phyloP scores from a whole-genome alignment of 352 stramenopile genomes.

The Salisapilia sapeloensis region DNA sequence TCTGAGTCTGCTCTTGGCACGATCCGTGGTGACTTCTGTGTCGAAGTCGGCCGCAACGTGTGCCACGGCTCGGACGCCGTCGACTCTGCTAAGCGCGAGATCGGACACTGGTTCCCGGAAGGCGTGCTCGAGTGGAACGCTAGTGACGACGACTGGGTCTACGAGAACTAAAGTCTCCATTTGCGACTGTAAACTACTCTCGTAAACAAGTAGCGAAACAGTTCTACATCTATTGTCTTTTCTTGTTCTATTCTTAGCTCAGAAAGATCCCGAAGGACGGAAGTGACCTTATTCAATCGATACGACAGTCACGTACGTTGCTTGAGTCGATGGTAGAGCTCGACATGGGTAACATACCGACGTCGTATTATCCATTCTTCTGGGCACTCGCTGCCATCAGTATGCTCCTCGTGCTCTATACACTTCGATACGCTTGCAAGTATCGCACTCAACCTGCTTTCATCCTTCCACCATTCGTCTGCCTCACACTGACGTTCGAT shows the following conservation, averaged over 20 bases:
- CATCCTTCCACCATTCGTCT: constrained; percentile 69
- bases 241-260: too few relatives aligned
- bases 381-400: constrained; percentile 42
- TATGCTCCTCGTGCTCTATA: constrained; percentile 56
- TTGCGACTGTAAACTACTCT: neutral
- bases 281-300: too few relatives aligned
- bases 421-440: constrained; percentile 54
- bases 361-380: constrained; percentile 39
- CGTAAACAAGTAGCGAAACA: neutral
- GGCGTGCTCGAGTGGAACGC: constrained; percentile 85
- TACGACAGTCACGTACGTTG: too few relatives aligned
- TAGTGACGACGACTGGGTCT: constrained; percentile 89
- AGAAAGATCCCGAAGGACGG: too few relatives aligned
- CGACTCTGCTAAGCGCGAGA: constrained; percentile 95
- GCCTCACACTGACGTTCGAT: constrained; percentile 59
- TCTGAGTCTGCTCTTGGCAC: constrained; percentile 89
- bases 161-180: constrained; percentile 88
- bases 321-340: too few relatives aligned
- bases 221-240: neutral
- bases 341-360: constrained; percentile 8
- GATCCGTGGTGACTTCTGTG: constrained; percentile 95
- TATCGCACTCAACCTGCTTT: constrained; percentile 59
- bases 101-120: constrained; percentile 95
- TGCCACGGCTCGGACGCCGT: constrained; percentile 96
- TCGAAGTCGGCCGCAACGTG: constrained; percentile 89